Conservation (phyloP, 176 grass and related monocot genomes). For the Thinopyrum elongatum region DNA sequence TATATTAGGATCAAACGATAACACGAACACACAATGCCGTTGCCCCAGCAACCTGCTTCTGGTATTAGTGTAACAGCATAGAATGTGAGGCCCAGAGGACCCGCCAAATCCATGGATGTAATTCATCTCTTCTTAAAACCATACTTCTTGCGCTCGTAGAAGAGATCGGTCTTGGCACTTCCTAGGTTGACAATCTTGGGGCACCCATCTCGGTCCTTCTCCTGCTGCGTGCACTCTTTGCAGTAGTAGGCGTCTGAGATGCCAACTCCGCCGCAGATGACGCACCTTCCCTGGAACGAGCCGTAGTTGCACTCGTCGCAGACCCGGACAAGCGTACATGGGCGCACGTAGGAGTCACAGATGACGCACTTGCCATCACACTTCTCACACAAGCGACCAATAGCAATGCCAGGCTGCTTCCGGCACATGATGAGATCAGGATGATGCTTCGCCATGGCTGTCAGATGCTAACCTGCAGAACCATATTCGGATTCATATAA, state of each 20-base stretch:
- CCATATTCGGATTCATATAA: not conserved
- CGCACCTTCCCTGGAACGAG: slow-evolving; percentile 82
- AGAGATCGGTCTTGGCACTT: slow-evolving; percentile 83
- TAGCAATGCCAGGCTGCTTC: slow-evolving; percentile 78
- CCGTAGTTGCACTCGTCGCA: slow-evolving; percentile 92
- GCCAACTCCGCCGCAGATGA: slow-evolving; percentile 74
- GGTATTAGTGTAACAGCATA: not conserved
- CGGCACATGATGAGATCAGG: slow-evolving; percentile 85
- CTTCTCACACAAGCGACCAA: slow-evolving; percentile 71
- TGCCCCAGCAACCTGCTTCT: not conserved
- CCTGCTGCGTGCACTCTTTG: slow-evolving; percentile 79
- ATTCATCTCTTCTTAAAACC: slow-evolving; percentile 57
- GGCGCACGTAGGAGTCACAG: slow-evolving; percentile 70
- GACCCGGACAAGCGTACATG: slow-evolving; percentile 70
- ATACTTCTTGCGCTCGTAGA: slow-evolving; percentile 66
- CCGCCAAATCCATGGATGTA: not conserved
- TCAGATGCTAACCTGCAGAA: slow-evolving; percentile 3
- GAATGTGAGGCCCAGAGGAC: not conserved
- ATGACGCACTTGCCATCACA: slow-evolving; percentile 77
- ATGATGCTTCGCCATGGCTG: slow-evolving; percentile 76
- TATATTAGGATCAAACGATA: not conserved
- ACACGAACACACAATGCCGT: not conserved
- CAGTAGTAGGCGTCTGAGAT: slow-evolving; percentile 91
- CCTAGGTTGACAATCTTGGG: slow-evolving; percentile 87
- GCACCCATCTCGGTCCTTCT: slow-evolving; percentile 77